Conservation (phyloP, 768 basidiomycete genomes). For the Leccinum sublutescens region DNA sequence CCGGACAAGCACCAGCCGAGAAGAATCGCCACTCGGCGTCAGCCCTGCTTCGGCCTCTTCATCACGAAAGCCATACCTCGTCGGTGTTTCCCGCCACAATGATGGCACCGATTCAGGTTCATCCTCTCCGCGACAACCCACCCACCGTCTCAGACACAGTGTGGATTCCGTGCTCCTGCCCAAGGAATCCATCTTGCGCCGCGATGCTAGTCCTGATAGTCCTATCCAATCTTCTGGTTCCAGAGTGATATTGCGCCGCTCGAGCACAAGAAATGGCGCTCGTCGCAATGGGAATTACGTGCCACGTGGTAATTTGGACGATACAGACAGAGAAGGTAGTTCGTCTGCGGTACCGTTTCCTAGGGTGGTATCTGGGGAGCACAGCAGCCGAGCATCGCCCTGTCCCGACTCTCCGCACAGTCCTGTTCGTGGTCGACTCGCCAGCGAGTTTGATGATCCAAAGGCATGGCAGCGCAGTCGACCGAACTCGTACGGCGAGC, state of each 20-base stretch:
- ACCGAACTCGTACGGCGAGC: conserved; percentile 69
- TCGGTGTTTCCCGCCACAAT: conserved; percentile 43
- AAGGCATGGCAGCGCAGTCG: conserved; percentile 51
- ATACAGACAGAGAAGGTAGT: conserved; percentile 33
- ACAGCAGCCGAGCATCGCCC: conserved; percentile 33
- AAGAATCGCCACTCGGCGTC: conserved; percentile 20
- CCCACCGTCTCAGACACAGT: conserved; percentile 64
- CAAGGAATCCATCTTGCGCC: conserved; percentile 45
- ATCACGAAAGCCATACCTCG: conserved; percentile 56
- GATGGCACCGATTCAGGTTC: conserved; percentile 46
- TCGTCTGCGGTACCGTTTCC: conserved; percentile 65
- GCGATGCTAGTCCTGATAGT: conserved; percentile 62
- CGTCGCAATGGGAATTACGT: conserved; percentile 49
- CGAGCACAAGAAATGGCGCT: conserved; percentile 51
- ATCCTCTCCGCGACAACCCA: conserved; percentile 47
- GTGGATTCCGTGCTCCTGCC: conserved; percentile 54
- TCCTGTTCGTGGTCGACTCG: conserved; percentile 52
- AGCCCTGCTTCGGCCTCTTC: conserved; percentile 44
- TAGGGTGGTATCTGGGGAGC: conserved; percentile 53
- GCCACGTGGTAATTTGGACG: conserved; percentile 38
- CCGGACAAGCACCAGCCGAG: conserved; percentile 19
- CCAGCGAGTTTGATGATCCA: conserved; percentile 68
- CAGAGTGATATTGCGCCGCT: conserved; percentile 53
- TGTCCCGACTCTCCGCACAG: conserved; percentile 36
- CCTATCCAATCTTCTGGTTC: conserved; percentile 35